Percentiles rank a stretch among this genome's conserved stretches.
Conservation (phyloP, 441 rosid species). For the Arabidopsis lyrata region DNA sequence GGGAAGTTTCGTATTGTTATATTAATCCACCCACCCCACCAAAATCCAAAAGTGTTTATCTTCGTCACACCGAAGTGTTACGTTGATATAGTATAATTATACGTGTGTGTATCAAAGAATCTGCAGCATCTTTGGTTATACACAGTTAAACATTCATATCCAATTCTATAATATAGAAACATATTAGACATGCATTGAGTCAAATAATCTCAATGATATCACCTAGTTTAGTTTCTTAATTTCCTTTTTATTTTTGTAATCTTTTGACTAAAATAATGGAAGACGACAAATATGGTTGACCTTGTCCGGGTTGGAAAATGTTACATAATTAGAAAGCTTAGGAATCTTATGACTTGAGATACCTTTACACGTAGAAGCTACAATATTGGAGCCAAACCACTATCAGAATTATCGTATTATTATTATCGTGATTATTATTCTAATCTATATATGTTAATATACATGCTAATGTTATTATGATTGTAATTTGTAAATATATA, state of each 20-base stretch:
- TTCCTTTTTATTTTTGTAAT: background rate
- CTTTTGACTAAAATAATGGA: constrained; percentile 21
- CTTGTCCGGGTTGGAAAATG: constrained; percentile 17
- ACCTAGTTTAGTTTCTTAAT: background rate
- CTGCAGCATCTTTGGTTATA: constrained; percentile 26
- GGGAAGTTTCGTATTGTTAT: background rate
- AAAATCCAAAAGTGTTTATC: constrained; percentile 14
- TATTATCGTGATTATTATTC: background rate
- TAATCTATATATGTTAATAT: background rate
- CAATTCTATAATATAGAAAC: constrained; percentile 28
- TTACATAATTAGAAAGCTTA: background rate
- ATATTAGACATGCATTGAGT: background rate
- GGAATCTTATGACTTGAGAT: constrained; percentile 38
- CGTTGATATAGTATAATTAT: too few species aligned
- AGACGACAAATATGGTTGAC: constrained; percentile 34
- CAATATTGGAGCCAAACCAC: constrained; percentile 14
- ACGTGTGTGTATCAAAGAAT: constrained; percentile 13
- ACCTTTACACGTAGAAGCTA: constrained; percentile 37
- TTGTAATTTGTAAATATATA: background rate
- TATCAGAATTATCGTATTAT: background rate
- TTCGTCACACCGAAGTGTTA: constrained; percentile 20
- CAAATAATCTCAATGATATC: constrained; percentile 15
- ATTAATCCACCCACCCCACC: constrained; percentile 28
- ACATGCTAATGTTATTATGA: background rate
- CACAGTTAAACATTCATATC: constrained; percentile 33